These are phyloP conservation scores for Pythium coloratum DNA, from an alignment of 352 stramenopile species.

Conservation along the genomic window DNA sequence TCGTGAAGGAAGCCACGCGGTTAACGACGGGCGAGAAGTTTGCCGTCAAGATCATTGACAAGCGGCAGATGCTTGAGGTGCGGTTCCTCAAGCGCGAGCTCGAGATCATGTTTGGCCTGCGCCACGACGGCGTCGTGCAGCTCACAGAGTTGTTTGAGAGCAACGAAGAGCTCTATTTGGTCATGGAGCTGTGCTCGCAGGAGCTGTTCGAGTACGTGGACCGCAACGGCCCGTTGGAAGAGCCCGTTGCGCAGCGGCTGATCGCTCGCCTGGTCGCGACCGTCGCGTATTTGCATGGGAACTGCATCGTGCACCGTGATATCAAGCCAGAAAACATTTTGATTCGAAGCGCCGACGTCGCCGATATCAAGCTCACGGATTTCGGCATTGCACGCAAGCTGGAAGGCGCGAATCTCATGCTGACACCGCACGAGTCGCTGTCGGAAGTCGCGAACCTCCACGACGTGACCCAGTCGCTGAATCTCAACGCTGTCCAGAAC, in stretches of 20 bases:
- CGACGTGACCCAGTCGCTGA: constrained; percentile 25
- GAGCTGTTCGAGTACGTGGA: constrained; percentile 87
- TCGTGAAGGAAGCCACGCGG: constrained; percentile 66
- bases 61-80: constrained; percentile 76
- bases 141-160: constrained; percentile 79
- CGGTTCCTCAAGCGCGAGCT: constrained; percentile 85
- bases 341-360: constrained; percentile 62
- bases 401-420: constrained; percentile 53
- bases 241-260: constrained; percentile 62
- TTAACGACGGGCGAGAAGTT: constrained; percentile 35
- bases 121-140: constrained; percentile 75
- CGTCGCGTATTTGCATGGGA: constrained; percentile 81
- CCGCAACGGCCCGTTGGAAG: constrained; percentile 63
- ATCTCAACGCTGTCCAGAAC: constrained; percentile 39
- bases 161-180: constrained; percentile 72
- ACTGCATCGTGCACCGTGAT: constrained; percentile 84
- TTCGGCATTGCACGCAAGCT: constrained; percentile 83
- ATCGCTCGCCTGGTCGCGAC: constrained; percentile 75
- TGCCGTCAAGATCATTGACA: constrained; percentile 85
- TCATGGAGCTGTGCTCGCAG: constrained; percentile 80
- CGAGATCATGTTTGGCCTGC: constrained; percentile 82
- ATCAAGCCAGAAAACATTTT: constrained; percentile 88
- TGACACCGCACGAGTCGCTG: constrained; percentile 74
- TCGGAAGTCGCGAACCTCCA: constrained; percentile 65
- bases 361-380: constrained; percentile 80